Evolutionary conservation across 2,329 filamentous ascomycete genomes (phyloP), one percentile per base, ranked within the genome.

Genomic region (Trichoderma polysporum): DNA sequence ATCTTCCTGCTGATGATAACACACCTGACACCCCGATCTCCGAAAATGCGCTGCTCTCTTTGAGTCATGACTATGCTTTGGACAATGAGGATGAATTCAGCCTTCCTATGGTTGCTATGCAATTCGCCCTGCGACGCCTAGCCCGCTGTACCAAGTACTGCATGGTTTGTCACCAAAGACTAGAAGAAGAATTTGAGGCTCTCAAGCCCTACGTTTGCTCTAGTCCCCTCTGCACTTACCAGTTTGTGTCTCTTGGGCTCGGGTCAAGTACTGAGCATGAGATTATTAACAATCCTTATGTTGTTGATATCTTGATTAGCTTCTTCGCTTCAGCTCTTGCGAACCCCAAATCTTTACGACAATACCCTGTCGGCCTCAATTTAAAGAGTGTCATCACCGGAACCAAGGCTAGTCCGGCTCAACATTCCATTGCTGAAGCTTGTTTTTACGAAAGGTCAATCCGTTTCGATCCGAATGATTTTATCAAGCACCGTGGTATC

Each of bases 241-340:
- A 97, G 74, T 97, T 95, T 79, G 91, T 97, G 84, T 84, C 86
- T 17, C 82, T 96, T n/a, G 93, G 92, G 0, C 90, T 97, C 73
- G 94, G 93, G 0, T 91, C 92, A 1, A 93, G 88, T 72, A 88
- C 97, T 66, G 93, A 97, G 75, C 88, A 94, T 74, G 93, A 97
- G 74, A 91, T 97, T 25, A 74, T 91, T 29, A 86, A 87, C 13
- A 91, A 94, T 74, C 92, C 93, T 1, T 87, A 89, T 66, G 92
- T 97, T 0, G 91, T 97, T 13, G 94, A 97, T 74, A 82, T 97
- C 2, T 84, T 97, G 0, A 79, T 96, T 54, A 94, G 88, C 76
- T 91, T 97, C 74, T 94, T 92, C 76, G 95, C 93, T 74, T 74
- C 80, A 13, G 86, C 88, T 54, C 82, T 88, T 6, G 66, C 67